phyloP scores from a whole-genome alignment of 2,329 filamentous ascomycete species.

The Harringtonia aguacate region DNA sequence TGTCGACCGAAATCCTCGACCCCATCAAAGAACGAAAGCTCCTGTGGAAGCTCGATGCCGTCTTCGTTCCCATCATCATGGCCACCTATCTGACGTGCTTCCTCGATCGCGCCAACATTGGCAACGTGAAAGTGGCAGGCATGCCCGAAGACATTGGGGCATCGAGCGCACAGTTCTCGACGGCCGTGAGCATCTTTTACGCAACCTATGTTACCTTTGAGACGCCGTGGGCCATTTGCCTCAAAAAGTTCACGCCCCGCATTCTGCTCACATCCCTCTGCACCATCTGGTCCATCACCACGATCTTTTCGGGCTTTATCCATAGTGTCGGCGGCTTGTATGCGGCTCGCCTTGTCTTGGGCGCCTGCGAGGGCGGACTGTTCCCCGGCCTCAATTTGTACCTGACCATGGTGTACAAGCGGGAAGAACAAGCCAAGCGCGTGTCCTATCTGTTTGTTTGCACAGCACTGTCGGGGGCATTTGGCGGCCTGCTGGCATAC shows the following conservation, averaged over 20 bases:
- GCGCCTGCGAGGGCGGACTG: constrained; percentile 46
- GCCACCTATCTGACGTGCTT: too few species aligned
- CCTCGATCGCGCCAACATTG: constrained; percentile 9
- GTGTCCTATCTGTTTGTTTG: constrained; percentile 3
- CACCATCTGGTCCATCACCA: constrained; percentile 38
- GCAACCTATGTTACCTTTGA: constrained; percentile 5
- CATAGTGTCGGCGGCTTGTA: constrained; percentile 44
- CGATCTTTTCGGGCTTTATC: constrained; percentile 45
- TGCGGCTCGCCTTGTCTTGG: constrained; percentile 48
- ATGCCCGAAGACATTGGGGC: constrained; percentile 2
- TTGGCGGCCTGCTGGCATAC: constrained; percentile 6
- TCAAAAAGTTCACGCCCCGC: neutral
- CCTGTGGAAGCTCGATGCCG: too few species aligned
- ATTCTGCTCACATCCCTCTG: constrained; percentile 7
- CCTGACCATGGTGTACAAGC: constrained; percentile 6
- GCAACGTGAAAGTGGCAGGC: constrained; percentile 7
- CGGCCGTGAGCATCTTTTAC: constrained; percentile 4
- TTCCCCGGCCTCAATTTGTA: constrained; percentile 50
- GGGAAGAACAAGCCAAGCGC: constrained; percentile 6
- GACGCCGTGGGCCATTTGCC: neutral
- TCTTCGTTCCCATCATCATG: too few species aligned
- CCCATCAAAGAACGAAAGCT: too few species aligned
- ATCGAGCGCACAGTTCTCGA: neutral
- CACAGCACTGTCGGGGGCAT: constrained; percentile 4
- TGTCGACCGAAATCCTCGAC: too few species aligned